These are phyloP conservation scores for Metschnikowia dekortorum DNA, from an alignment of 805 yeast genomes.

Conservation along the genomic window DNA sequence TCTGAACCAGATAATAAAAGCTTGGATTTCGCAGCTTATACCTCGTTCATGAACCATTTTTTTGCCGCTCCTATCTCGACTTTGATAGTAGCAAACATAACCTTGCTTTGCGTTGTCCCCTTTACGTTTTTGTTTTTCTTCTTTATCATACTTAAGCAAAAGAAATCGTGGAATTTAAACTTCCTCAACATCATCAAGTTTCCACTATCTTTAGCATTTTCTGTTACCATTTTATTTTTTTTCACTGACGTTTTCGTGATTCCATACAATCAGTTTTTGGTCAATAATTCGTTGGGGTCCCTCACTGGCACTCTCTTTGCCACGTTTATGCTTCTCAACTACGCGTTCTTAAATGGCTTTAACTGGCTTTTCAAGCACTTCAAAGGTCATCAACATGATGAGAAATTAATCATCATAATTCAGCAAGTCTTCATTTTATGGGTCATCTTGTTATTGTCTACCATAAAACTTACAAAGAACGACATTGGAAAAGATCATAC, in stretches of 20 bases:
- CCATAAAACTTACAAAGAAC: conserved; percentile 47
- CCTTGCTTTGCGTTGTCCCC: conserved; percentile 54
- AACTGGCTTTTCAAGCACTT: conserved; percentile 30
- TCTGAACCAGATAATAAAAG: conserved; percentile 9
- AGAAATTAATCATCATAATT: conserved; percentile 51
- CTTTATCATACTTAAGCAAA: conserved; percentile 40
- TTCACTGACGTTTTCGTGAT: conserved; percentile 18
- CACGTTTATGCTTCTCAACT: conserved; percentile 50
- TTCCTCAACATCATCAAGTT: conserved; percentile 46
- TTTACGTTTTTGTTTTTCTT: conserved; percentile 45
- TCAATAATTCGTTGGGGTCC: conserved; percentile 36
- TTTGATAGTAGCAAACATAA: conserved; percentile 49
- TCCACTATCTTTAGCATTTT: conserved; percentile 43
- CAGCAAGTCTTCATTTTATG: conserved; percentile 57
- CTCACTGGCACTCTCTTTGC: conserved; percentile 41
- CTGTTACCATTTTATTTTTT: conserved; percentile 32
- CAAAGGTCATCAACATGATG: conserved; percentile 40
- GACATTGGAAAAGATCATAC: conserved; percentile 41
- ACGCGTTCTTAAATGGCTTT: conserved; percentile 46
- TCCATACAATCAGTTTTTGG: conserved; percentile 30
- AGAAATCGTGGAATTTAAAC: conserved; percentile 45
- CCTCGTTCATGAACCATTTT: conserved; percentile 58
- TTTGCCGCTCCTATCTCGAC: conserved; percentile 52
- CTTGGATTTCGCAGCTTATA: conserved; percentile 49
- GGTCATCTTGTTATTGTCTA: conserved; percentile 44